Conservation (phyloP, 306 rosid genomes). For the Malus sieversii region DNA sequence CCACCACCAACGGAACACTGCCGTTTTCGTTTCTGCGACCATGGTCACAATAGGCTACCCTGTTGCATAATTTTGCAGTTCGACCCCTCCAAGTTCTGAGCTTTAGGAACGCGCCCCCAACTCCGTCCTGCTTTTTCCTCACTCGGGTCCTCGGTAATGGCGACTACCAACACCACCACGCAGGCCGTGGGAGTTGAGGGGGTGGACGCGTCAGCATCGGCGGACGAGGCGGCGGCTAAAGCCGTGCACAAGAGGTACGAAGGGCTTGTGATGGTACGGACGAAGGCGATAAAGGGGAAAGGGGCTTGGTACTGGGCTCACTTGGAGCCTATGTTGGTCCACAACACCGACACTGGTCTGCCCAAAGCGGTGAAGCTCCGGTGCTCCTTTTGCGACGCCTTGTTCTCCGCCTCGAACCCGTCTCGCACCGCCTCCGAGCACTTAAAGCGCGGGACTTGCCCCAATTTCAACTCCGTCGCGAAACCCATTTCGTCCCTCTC, state of each 20-base stretch:
- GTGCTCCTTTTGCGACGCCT: constrained; percentile 81
- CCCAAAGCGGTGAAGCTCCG: constrained; percentile 89
- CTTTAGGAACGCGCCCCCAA: not conserved
- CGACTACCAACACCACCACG: constrained; percentile 45
- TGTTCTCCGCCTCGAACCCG: constrained; percentile 91
- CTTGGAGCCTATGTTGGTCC: constrained; percentile 70
- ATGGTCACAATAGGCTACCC: not conserved
- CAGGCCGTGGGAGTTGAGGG: constrained; percentile 21
- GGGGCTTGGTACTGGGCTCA: constrained; percentile 99
- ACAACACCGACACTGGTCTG: constrained; percentile 58
- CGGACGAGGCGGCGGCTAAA: constrained; percentile 64
- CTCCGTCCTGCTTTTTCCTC: not conserved
- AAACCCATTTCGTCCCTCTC: constrained; percentile 80
- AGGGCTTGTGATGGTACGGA: constrained; percentile 72
- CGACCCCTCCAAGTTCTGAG: not conserved
- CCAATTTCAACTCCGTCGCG: constrained; percentile 57
- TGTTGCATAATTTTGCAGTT: not conserved
- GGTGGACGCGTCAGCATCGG: constrained; percentile 10
- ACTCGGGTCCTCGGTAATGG: constrained; percentile 37
- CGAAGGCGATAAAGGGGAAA: constrained; percentile 83
- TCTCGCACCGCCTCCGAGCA: constrained; percentile 95
- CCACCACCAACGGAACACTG: constrained; percentile 14
- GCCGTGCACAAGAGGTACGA: constrained; percentile 72
- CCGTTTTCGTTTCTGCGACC: not conserved
- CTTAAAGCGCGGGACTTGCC: constrained; percentile 93